Percentiles rank a stretch among this genome's conserved stretches.
These are phyloP conservation scores for Solanum pimpinellifolium DNA, from an alignment of 257 asterid genomes.

Conservation along the genomic window DNA sequence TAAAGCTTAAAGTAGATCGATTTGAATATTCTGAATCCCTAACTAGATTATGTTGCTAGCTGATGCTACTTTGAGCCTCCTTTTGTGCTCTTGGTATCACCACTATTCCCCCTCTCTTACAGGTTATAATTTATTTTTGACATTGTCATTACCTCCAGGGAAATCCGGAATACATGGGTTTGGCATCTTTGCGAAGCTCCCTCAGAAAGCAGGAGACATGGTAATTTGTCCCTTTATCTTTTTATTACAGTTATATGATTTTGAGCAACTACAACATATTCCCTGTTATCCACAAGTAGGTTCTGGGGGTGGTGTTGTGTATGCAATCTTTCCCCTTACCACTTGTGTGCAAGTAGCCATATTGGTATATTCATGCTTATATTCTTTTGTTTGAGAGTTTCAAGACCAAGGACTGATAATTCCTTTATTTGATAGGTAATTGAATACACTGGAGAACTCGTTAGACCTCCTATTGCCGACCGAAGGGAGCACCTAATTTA, in stretches of 20 bases:
- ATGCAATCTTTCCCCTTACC: not conserved
- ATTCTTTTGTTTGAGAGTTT: not conserved
- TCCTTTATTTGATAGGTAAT: constrained; percentile 49
- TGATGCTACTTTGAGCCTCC: not conserved
- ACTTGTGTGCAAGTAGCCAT: not conserved
- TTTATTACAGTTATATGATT: constrained; percentile 3
- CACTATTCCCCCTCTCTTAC: not conserved
- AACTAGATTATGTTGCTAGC: not conserved
- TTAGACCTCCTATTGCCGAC: constrained; percentile 90
- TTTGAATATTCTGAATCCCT: not conserved
- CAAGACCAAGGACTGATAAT: constrained; percentile 1
- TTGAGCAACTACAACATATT: not conserved
- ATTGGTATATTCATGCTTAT: not conserved
- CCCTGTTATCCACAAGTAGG: not conserved
- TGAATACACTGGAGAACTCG: constrained; percentile 90
- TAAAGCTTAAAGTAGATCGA: not conserved
- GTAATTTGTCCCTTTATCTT: constrained; percentile 17
- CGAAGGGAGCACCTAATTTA: constrained; percentile 84
- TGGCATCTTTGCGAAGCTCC: constrained; percentile 80
- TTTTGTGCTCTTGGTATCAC: not conserved
- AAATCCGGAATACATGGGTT: constrained; percentile 95
- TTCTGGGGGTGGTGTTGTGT: not conserved
- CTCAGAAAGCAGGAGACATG: constrained; percentile 97
- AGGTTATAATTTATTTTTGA: constrained; percentile 1
- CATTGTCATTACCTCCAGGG: constrained; percentile 40